A percentile compares a stretch with the other conserved stretches of the same genome.
phyloP scores from a whole-genome alignment of 1,139 yeast genomes.

The Groenewaldozyma auringiensis region DNA sequence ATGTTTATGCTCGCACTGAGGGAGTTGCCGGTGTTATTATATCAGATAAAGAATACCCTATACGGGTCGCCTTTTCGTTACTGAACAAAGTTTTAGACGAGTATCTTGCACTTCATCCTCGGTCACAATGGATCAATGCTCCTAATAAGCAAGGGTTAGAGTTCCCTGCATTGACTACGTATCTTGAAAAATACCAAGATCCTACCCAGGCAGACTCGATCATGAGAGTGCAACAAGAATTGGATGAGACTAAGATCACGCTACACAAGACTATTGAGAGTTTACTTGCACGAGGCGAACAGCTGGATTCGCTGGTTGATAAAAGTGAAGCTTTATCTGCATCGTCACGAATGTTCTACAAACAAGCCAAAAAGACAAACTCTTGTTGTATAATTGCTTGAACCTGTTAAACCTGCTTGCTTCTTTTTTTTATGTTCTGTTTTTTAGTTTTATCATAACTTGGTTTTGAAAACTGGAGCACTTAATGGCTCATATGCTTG shows the following conservation, averaged over 20 bases:
- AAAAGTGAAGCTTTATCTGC: conserved; percentile 89
- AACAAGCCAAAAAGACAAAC: conserved; percentile 95
- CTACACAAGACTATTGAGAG: conserved; percentile 92
- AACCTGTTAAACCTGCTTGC: conserved; percentile 5
- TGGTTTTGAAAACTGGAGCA: conserved; percentile 27
- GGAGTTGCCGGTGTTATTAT: conserved; percentile 91
- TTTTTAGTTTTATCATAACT: conserved; percentile 18
- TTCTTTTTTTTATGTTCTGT: conserved; percentile 1
- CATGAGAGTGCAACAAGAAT: conserved; percentile 94
- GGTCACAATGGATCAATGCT: conserved; percentile 55
- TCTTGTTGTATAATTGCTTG: conserved; percentile 84
- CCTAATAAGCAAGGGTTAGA: conserved; percentile 42
- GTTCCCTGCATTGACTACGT: conserved; percentile 58
- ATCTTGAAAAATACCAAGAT: conserved; percentile 83
- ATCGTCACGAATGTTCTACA: conserved; percentile 88
- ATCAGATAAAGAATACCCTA: conserved; percentile 93
- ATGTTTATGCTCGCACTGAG: conserved; percentile 82
- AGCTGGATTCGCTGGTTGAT: conserved; percentile 86
- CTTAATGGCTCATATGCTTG: conserved; percentile 36
- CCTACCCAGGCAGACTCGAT: conserved; percentile 96
- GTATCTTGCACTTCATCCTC: conserved; percentile 76
- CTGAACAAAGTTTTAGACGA: conserved; percentile 89
- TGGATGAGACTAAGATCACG: conserved; percentile 95
- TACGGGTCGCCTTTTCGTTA: conserved; percentile 92
- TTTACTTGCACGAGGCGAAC: conserved; percentile 93